Conservation (phyloP, 768 basidiomycete genomes). For the Kondoa malvinella region DNA sequence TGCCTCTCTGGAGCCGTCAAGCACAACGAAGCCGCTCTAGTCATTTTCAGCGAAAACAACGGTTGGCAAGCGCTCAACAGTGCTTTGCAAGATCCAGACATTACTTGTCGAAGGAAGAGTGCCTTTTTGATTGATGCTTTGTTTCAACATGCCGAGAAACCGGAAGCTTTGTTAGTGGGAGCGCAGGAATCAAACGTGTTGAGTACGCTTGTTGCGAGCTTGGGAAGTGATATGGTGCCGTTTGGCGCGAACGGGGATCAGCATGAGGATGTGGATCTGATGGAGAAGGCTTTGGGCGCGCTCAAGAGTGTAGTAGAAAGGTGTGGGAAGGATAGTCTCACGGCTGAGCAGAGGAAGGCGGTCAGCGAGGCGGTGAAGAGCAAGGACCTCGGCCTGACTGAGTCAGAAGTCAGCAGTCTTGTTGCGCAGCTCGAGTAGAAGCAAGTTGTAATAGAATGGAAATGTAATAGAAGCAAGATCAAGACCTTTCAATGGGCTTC, state of each 20-base stretch:
- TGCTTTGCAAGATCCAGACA: constrained; percentile 3
- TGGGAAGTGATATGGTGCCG: neutral
- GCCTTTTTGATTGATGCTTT: constrained; percentile 5
- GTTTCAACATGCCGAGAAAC: neutral
- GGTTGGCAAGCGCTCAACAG: neutral
- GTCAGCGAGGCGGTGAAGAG: neutral
- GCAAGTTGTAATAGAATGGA: too few species aligned
- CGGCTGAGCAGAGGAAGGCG: neutral
- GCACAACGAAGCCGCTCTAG: constrained; percentile 4
- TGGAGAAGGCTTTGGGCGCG: neutral
- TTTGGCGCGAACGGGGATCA: constrained; percentile 7
- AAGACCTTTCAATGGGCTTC: too few species aligned
- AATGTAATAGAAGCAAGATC: too few species aligned
- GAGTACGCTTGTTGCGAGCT: neutral
- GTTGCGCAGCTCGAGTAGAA: too few species aligned
- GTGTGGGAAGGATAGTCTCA: neutral
- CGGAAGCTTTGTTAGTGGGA: neutral
- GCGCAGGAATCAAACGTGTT: neutral
- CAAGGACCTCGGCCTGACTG: neutral
- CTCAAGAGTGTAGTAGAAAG: neutral
- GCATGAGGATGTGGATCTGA: neutral
- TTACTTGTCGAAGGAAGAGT: neutral
- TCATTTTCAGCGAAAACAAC: neutral
- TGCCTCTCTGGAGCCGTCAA: neutral
- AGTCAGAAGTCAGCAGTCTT: too few species aligned